Base-by-base conservation (phyloP, 177 flowering plant genomes). In the Vitis hybrid region DNA sequence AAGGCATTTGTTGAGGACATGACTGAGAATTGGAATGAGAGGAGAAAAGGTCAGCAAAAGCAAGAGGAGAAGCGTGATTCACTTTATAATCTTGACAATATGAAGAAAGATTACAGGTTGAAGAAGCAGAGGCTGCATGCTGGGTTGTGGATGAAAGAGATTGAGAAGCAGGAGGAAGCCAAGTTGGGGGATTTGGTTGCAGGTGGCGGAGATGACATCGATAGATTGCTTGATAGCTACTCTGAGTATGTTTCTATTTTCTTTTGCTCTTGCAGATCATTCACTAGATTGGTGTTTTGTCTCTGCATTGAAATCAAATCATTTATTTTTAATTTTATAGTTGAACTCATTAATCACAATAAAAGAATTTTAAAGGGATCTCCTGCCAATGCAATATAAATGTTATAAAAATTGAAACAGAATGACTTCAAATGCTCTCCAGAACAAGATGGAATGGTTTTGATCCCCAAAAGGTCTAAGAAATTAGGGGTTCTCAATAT, bases 51-150 rank as follows among this genome's bases (percentile, higher is more conserved):
- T 58, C 59, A 68, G 60, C 56, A 70, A 23, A 69, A 77, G 75
- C 55, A 60, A 52, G 52, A 66, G 40, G 72, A 60, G 50, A 72
- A 62, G 13, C 68, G 64, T 19, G 50, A 74, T 23, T 76, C 84
- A 59, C 83, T 90, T 64, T 85, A 88, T 65, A 85, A 88, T 68
- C 73, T 95, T 80, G 93, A 90, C 80, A 85, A 80, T 65, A 81
- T 91, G 66, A 89, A 87, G 86, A 88, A 80, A 70, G 99, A 92
- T 78, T 96, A 93, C 65, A 75, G 98, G 74, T 65, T 92, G 85
- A 87, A 85, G 89, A 96, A 96, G 77, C 99, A 96, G 87, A 89
- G 89, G 65, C 75, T 93, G 62, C 97, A 96, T 74, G 93, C 95
- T 55, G 92, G 86, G 45, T 73, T 96, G 73, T 93, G 99, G 99